A percentile compares a stretch with the other conserved stretches of the same genome.
Evolutionary conservation across 352 stramenopile genomes (phyloP).

Genomic region (Pythium scleroteichum): DNA sequence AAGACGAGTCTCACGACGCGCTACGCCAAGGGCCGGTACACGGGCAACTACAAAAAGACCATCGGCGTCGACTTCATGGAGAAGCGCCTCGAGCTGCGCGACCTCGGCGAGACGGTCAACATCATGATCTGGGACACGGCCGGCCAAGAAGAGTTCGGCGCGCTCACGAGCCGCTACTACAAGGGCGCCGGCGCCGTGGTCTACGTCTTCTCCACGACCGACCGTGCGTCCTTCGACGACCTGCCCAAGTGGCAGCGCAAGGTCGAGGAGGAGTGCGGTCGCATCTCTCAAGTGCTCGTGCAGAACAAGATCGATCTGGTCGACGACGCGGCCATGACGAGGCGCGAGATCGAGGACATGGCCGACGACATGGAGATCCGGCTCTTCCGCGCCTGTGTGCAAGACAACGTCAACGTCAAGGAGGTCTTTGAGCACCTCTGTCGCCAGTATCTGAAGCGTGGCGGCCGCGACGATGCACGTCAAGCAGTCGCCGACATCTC

Average conservation of each 20-base stretch:
- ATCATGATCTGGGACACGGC: slow-evolving; percentile 86
- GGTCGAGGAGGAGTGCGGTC: slow-evolving; percentile 66
- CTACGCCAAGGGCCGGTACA: slow-evolving; percentile 80
- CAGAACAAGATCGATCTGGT: slow-evolving; percentile 80
- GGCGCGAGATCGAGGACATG: slow-evolving; percentile 65
- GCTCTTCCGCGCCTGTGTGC: slow-evolving; percentile 63
- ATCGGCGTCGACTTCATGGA: slow-evolving; percentile 87
- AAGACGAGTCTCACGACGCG: slow-evolving; percentile 84
- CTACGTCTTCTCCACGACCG: slow-evolving; percentile 77
- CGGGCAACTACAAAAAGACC: slow-evolving; percentile 83
- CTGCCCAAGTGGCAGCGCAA: slow-evolving; percentile 72
- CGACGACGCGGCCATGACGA: slow-evolving; percentile 59
- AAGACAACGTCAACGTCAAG: slow-evolving; percentile 76
- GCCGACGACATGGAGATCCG: slow-evolving; percentile 54
- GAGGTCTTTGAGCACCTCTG: slow-evolving; percentile 71
- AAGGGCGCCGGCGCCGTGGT: slow-evolving; percentile 69
- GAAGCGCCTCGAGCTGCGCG: slow-evolving; percentile 67
- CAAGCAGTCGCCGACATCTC: slow-evolving; percentile 57
- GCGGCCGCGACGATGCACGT: slow-evolving; percentile 35
- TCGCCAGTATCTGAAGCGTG: slow-evolving; percentile 48
- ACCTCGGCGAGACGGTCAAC: slow-evolving; percentile 61
- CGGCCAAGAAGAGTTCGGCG: slow-evolving; percentile 79
- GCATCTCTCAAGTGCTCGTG: slow-evolving; percentile 65
- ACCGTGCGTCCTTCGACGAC: slow-evolving; percentile 72
- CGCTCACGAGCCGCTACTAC: slow-evolving; percentile 82